phyloP scores from a whole-genome alignment of 352 stramenopile genomes.

The Globisporangium polare region DNA sequence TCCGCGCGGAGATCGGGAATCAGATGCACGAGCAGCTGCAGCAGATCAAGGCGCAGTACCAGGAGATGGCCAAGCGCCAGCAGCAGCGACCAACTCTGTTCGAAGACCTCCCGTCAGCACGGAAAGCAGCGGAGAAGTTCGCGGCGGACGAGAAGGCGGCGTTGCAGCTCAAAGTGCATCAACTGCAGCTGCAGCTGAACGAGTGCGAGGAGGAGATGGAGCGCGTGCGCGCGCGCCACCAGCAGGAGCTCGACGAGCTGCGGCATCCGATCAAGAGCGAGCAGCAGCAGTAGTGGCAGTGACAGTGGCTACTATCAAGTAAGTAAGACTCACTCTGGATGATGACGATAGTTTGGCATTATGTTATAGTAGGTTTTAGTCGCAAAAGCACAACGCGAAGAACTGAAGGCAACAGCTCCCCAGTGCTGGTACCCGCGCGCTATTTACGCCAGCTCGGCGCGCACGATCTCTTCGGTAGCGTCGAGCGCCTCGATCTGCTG shows the following conservation, averaged over 20 bases:
- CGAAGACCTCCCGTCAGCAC: conserved; percentile 29
- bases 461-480: conserved; percentile 17
- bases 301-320: too few relatives aligned
- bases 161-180: conserved; percentile 54
- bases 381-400: too few relatives aligned
- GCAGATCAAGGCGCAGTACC: conserved; percentile 57
- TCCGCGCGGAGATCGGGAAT: conserved; percentile 61
- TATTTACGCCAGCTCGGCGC: too few relatives aligned
- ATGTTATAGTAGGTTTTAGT: too few relatives aligned
- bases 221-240: conserved; percentile 62
- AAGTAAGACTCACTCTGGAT: too few relatives aligned
- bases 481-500: not conserved
- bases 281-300: conserved; percentile 20
- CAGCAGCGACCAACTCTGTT: conserved; percentile 9
- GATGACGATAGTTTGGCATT: too few relatives aligned
- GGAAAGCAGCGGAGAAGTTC: conserved; percentile 37
- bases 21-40: conserved; percentile 68
- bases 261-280: conserved; percentile 15
- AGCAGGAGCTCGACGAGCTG: conserved; percentile 13
- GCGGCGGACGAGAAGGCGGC: conserved; percentile 43
- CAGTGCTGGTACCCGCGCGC: too few relatives aligned
- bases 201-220: conserved; percentile 85
- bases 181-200: conserved; percentile 59
- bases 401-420: too few relatives aligned
- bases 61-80: conserved; percentile 34